Percentiles rank a stretch among this genome's conserved stretches.
Evolutionary conservation across 2,329 filamentous ascomycete genomes (phyloP).

Genomic region (Metarhizium sp.): DNA sequence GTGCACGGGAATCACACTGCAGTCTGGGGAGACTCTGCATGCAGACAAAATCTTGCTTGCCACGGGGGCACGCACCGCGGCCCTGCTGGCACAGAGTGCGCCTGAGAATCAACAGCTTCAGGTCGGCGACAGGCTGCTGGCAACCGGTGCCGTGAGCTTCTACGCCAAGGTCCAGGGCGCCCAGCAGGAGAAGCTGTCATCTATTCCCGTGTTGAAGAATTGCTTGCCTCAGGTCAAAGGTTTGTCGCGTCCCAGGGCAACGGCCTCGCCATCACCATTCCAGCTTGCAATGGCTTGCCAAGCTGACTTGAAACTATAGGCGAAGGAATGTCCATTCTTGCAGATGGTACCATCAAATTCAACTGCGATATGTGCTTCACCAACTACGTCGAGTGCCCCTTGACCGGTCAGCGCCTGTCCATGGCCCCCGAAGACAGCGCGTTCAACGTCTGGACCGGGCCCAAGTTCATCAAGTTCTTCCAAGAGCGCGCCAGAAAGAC

Average conservation of each 20-base stretch:
- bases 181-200: slow-evolving; percentile 36
- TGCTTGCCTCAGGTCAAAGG: slow-evolving; percentile 30
- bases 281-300: neutral
- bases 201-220: slow-evolving; percentile 45
- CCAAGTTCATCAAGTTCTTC: slow-evolving; percentile 30
- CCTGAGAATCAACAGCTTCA: slow-evolving; percentile 40
- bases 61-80: slow-evolving; percentile 47
- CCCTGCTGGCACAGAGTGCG: slow-evolving; percentile 41
- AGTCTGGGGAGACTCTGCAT: slow-evolving; percentile 32
- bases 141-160: slow-evolving; percentile 43
- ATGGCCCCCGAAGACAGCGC: slow-evolving; percentile 32
- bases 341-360: slow-evolving; percentile 47
- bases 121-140: slow-evolving; percentile 41
- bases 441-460: slow-evolving; percentile 33
- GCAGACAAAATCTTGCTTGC: slow-evolving; percentile 46
- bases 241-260: slow-evolving; percentile 13
- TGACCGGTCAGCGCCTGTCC: slow-evolving; percentile 42
- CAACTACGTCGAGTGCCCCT: slow-evolving; percentile 37
- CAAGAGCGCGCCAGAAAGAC: slow-evolving; percentile 32
- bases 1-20: slow-evolving; percentile 40
- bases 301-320: slow-evolving; percentile 16
- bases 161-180: slow-evolving; percentile 27
- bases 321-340: slow-evolving; percentile 34
- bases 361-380: slow-evolving; percentile 51
- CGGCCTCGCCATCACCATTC: neutral